Percentiles rank a stretch among this genome's conserved stretches.
Conservation (phyloP, 139 green algal species). For the Chlamydomonas schloesseri region DNA sequence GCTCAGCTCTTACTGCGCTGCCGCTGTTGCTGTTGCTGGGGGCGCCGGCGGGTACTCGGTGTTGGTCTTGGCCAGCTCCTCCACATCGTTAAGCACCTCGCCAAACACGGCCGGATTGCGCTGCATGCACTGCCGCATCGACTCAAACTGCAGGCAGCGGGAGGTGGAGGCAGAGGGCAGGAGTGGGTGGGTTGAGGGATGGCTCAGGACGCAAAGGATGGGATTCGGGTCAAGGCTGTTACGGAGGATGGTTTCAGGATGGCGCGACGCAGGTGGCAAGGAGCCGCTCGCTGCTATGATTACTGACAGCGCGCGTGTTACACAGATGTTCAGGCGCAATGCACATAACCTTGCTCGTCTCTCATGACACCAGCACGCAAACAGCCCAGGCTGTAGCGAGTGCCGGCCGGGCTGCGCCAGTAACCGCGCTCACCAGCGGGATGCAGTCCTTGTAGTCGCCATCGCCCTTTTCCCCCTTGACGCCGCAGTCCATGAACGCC, state of each 20-base stretch:
- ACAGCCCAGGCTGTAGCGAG: no score
- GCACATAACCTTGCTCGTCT: no score
- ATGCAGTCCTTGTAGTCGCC: slow-evolving; percentile 53
- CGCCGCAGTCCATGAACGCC: slow-evolving; percentile 58
- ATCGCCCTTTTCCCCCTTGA: slow-evolving; percentile 37
- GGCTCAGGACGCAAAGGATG: background rate
- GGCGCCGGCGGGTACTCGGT: slow-evolving; percentile 27
- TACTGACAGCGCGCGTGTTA: no score
- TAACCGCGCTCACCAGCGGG: slow-evolving; percentile 36
- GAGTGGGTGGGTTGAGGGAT: background rate
- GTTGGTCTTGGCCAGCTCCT: slow-evolving; percentile 30
- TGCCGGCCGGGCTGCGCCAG: no score
- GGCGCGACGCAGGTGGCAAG: no score
- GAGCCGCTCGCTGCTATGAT: no score
- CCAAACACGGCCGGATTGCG: slow-evolving; percentile 37
- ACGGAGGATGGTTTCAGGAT: no score
- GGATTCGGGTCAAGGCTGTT: background rate
- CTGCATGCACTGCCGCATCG: slow-evolving; percentile 54
- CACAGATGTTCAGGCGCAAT: no score
- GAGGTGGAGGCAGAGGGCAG: no score
- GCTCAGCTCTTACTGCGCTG: background rate
- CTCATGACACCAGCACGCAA: no score
- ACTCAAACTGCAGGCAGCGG: slow-evolving; percentile 45
- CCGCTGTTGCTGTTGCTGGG: background rate
- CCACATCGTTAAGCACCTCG: slow-evolving; percentile 32